phyloP scores from a whole-genome alignment of 768 basidiomycete species.

The Cantharellus cinnabarinus region DNA sequence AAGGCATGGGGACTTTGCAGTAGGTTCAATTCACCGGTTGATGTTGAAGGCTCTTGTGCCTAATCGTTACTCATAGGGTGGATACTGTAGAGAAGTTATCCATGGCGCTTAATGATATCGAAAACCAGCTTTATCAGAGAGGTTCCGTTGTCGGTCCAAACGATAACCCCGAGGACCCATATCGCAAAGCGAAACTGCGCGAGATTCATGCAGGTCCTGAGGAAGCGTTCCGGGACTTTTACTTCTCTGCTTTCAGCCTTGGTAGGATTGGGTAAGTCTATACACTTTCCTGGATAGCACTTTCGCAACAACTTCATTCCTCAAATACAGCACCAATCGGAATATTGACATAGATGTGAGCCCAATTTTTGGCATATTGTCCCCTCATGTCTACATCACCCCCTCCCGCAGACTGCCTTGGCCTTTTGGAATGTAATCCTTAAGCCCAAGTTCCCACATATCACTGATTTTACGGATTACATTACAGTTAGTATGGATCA shows the following conservation, averaged over 20 bases:
- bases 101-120: constrained; percentile 36
- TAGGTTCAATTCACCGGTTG: constrained; percentile 9
- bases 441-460: constrained; percentile 41
- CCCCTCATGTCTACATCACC: background rate
- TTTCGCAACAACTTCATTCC: background rate
- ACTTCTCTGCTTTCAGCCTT: constrained; percentile 47
- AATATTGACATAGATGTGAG: constrained; percentile 61
- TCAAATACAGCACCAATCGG: constrained; percentile 22
- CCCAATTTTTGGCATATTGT: background rate
- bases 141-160: constrained; percentile 13
- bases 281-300: background rate
- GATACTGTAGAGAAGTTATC: constrained; percentile 30
- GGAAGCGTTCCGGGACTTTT: constrained; percentile 41
- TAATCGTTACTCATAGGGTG: constrained; percentile 19
- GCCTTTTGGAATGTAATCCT: constrained; percentile 64
- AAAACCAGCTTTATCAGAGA: constrained; percentile 16
- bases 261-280: constrained; percentile 48
- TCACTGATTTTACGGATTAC: constrained; percentile 43
- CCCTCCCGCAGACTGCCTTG: constrained; percentile 31
- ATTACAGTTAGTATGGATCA: constrained; percentile 26
- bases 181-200: constrained; percentile 33
- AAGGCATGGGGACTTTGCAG: constrained; percentile 31
- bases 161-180: constrained; percentile 22
- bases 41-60: background rate
- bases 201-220: constrained; percentile 29